Evolutionary conservation across 1,139 yeast species (phyloP).

Genomic region (Meyerozyma sp.): DNA sequence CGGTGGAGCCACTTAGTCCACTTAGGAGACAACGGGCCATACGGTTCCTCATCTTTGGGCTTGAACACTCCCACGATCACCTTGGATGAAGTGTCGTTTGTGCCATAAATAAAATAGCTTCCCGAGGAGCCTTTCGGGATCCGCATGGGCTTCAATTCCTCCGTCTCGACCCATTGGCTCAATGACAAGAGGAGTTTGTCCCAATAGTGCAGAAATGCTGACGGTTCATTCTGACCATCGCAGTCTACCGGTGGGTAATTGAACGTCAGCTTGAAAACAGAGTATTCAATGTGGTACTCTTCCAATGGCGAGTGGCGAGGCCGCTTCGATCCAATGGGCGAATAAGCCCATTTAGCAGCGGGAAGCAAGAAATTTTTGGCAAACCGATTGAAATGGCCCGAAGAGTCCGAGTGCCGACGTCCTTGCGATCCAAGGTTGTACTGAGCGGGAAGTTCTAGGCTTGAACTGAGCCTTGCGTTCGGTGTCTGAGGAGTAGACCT

Average conservation of each 20-base stretch:
- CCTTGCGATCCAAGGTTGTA: not conserved
- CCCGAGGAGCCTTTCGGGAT: conserved; percentile 70
- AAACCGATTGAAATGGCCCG: conserved; percentile 14
- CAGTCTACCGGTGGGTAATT: conserved; percentile 14
- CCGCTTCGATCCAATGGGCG: conserved; percentile 12
- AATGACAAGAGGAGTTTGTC: not conserved
- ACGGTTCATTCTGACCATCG: conserved; percentile 15
- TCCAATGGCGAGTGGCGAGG: conserved; percentile 4
- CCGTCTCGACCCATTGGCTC: conserved; percentile 35
- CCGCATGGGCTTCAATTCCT: conserved; percentile 38
- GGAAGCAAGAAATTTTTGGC: conserved; percentile 22
- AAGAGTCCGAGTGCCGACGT: not conserved
- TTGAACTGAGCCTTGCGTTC: not conserved
- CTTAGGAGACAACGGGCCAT: conserved; percentile 73
- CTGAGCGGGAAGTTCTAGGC: not conserved
- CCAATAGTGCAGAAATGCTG: conserved; percentile 7
- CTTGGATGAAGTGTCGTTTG: conserved; percentile 16
- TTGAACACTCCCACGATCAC: conserved; percentile 55
- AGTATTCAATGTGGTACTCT: conserved; percentile 21
- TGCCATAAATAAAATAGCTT: conserved; percentile 53
- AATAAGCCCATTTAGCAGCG: conserved; percentile 24
- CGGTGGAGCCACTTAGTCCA: conserved; percentile 81
- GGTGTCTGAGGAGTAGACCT: not conserved
- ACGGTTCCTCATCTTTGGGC: conserved; percentile 80
- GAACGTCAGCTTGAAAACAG: conserved; percentile 25